Conservation (phyloP, 2,329 filamentous ascomycete species). For the Colletotrichum sp. region DNA sequence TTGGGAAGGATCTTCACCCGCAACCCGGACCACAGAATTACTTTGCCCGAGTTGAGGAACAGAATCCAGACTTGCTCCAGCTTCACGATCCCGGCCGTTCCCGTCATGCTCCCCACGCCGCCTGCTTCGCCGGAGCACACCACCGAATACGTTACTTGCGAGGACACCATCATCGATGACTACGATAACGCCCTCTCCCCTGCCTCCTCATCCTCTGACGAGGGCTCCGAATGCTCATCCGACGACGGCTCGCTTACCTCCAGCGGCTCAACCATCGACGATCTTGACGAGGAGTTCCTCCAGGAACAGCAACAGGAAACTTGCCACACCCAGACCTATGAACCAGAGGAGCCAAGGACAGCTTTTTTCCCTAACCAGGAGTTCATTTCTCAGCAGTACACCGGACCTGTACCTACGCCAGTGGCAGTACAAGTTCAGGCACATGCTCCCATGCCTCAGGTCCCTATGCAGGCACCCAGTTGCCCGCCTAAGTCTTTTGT, state of each 20-base stretch:
- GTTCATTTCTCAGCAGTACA: constrained; percentile 50
- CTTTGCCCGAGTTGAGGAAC: constrained; percentile 77
- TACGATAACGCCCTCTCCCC: constrained; percentile 54
- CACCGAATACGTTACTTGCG: constrained; percentile 51
- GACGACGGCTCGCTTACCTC: constrained; percentile 62
- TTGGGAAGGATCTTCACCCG: constrained; percentile 86
- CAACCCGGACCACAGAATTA: constrained; percentile 83
- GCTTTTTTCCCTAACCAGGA: constrained; percentile 49
- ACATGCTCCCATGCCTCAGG: constrained; percentile 39
- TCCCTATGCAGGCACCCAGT: constrained; percentile 33
- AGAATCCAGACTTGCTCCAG: constrained; percentile 77
- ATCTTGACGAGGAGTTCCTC: constrained; percentile 53
- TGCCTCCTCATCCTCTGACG: constrained; percentile 41
- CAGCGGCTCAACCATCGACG: constrained; percentile 57
- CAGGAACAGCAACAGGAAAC: constrained; percentile 49
- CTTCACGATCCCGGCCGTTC: constrained; percentile 64
- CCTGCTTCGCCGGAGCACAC: constrained; percentile 46
- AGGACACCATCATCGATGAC: constrained; percentile 49
- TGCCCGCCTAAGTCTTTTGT: constrained; percentile 54
- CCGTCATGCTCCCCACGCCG: constrained; percentile 40
- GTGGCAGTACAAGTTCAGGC: constrained; percentile 27
- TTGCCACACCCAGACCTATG: constrained; percentile 47
- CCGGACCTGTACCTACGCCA: constrained; percentile 39
- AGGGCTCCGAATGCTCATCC: constrained; percentile 50
- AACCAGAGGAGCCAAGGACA: constrained; percentile 49